These are phyloP conservation scores for Durio zibethinus DNA, from an alignment of 345 rosid genomes.

Conservation along the genomic window DNA sequence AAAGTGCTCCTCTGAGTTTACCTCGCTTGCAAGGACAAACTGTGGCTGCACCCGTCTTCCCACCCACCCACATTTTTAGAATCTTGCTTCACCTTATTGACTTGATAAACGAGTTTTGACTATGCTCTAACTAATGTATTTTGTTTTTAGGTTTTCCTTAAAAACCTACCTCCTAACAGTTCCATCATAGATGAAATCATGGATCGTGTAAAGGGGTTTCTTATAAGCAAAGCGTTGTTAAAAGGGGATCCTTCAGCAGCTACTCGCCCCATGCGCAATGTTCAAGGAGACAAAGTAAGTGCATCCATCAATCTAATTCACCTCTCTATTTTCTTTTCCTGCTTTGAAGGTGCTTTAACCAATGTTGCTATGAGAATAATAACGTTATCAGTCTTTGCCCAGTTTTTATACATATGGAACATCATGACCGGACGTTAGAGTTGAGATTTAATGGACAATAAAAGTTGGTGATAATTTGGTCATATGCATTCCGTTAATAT, in stretches of 20 bases:
- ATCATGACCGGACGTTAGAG: background rate
- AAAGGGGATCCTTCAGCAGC: slow-evolving; percentile 77
- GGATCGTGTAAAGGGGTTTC: slow-evolving; percentile 88
- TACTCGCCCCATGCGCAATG: slow-evolving; percentile 61
- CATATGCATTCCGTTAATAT: background rate
- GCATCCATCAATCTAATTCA: background rate
- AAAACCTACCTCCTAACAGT: slow-evolving; percentile 90
- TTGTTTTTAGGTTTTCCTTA: slow-evolving; percentile 65
- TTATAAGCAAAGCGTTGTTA: slow-evolving; percentile 75
- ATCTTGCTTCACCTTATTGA: background rate
- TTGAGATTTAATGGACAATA: too few relatives aligned
- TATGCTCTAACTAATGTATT: background rate
- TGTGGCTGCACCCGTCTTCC: background rate
- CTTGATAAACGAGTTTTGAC: slow-evolving; percentile 6
- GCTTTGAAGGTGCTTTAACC: background rate
- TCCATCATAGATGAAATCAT: slow-evolving; percentile 78
- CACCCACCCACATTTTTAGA: background rate
- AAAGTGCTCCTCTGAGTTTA: background rate
- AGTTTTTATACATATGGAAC: background rate
- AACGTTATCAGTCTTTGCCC: background rate
- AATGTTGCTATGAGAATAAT: background rate
- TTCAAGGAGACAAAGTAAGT: slow-evolving; percentile 70
- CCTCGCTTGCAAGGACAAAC: background rate
- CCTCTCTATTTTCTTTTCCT: background rate
- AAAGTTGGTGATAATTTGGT: background rate